These are phyloP conservation scores for Chrysanthemum seticuspe DNA, from an alignment of 129 eudicot genomes.

Conservation along the genomic window DNA sequence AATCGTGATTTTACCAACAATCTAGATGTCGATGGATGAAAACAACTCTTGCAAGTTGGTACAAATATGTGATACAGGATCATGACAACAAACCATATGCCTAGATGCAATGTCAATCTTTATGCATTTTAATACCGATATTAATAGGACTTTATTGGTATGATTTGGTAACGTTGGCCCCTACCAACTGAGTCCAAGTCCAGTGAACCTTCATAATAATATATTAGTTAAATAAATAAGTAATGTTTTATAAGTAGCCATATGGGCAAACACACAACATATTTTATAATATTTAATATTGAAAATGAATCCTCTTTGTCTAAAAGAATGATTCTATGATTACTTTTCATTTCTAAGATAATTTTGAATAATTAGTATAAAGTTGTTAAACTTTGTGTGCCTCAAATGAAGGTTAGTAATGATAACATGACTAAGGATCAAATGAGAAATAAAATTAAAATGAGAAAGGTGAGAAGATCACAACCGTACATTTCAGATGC, in stretches of 20 bases:
- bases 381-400: not conserved
- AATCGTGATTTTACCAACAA: not conserved
- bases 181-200: constrained; percentile 29
- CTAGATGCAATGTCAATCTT: constrained; percentile 28
- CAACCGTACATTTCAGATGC: too few species aligned
- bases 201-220: constrained; percentile 31
- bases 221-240: not conserved
- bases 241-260: not conserved
- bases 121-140: constrained; percentile 22
- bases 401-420: too few species aligned
- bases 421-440: too few species aligned
- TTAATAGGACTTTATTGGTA: constrained; percentile 22
- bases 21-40: constrained; percentile 5
- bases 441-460: too few species aligned
- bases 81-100: constrained; percentile 32
- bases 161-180: constrained; percentile 33
- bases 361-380: not conserved
- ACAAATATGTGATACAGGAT: constrained; percentile 23
- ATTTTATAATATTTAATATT: not conserved
- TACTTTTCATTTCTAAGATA: not conserved
- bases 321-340: not conserved
- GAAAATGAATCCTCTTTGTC: not conserved
- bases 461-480: too few species aligned
- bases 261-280: constrained; percentile 13
- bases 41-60: constrained; percentile 20